Base-by-base conservation (phyloP, 345 rosid species). In the Pistacia integerrima region DNA sequence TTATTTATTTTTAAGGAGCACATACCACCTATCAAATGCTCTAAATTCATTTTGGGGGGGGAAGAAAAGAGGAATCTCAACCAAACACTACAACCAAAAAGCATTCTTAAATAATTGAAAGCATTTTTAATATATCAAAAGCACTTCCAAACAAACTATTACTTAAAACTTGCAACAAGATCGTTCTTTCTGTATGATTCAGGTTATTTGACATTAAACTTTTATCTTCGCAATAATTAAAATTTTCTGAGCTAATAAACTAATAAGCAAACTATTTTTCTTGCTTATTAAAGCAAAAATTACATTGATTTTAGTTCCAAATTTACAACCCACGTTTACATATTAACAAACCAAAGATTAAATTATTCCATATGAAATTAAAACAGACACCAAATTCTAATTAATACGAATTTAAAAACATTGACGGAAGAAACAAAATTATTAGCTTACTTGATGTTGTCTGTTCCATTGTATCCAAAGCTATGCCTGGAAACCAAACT, bases 401-500 rank as follows among this genome's bases (percentile, higher is more conserved):
- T 41, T 25, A 73, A 77, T 51, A 70, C 46, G 22, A 18, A 63
- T 14, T 41, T 54, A 12, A 12, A 63, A 65, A 59, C 8, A 1
- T n/a, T 59, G 8, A 13, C 4, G n/a, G n/a, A 16, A 46, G 44
- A 66, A 9, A 65, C 9, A 6, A 61, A 66, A 67, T 30, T 3
- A 35, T 10, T 41, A 33, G 49, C 83, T 70, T 61, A 93, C 98
- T 92, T 77, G 49, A 95, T 86, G 74, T 75, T 81, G 17, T 63
- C 60, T 3, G 85, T 65, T 80, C 89, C 93, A 13, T 60, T 63
- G 82, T 86, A 76, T 1, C 97, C 98, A 78, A 96, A 96, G 74
- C 89, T 90, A 78, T 90, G 88, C 81, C 99, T 86, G 11, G 91
- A 90, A 76, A 90, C 84, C 84, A 96, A 84, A 60, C 84, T 60